These are phyloP conservation scores for Ceratobasidium sp. DNA, from an alignment of 1,284 basidiomycete species.

Conservation along the genomic window DNA sequence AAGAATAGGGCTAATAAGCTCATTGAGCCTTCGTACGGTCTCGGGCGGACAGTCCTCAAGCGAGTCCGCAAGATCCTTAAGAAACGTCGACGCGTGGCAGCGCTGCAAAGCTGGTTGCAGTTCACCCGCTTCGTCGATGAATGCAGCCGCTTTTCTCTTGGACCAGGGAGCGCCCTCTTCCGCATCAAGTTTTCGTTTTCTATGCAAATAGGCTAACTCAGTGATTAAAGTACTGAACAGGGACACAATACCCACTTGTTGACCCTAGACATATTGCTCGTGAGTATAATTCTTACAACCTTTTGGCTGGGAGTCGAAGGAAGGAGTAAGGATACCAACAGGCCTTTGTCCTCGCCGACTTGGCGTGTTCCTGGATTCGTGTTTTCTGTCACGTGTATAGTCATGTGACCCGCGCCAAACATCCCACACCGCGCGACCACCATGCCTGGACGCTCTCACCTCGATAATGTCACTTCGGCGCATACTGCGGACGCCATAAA, in stretches of 20 bases:
- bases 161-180: neutral
- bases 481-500: slow-evolving; percentile 14
- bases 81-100: neutral
- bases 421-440: slow-evolving; percentile 12
- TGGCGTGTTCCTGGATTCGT: neutral
- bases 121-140: neutral
- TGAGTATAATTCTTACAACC: too few relatives aligned
- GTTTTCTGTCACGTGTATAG: slow-evolving; percentile 3
- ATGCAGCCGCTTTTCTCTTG: neutral
- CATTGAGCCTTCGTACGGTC: neutral
- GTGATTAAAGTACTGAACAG: neutral
- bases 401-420: slow-evolving; percentile 5
- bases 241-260: neutral
- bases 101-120: neutral
- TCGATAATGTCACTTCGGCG: slow-evolving; percentile 18
- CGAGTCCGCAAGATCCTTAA: neutral
- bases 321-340: too few relatives aligned
- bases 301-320: too few relatives aligned
- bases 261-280: too few relatives aligned
- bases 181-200: neutral
- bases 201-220: too few relatives aligned
- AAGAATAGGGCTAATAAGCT: neutral
- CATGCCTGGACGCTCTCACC: slow-evolving; percentile 25
- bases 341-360: too few relatives aligned
- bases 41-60: neutral